Percentiles rank a stretch among this genome's conserved stretches.
Evolutionary conservation across 352 stramenopile species (phyloP).

Genomic region (Globisporangium splendens): DNA sequence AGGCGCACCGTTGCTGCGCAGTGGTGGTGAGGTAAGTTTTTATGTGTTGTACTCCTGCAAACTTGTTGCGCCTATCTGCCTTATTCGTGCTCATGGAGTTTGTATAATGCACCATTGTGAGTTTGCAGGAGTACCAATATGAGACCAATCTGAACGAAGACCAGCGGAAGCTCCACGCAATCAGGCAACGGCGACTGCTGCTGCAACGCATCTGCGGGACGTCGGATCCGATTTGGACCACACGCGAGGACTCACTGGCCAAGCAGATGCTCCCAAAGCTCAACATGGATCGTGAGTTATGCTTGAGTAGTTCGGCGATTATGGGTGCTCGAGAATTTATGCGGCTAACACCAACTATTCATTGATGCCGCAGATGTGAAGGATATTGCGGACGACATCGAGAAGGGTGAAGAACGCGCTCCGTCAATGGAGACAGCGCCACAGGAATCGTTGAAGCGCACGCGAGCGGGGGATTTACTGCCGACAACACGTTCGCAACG

Average conservation of each 20-base stretch:
- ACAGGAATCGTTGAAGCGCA: slow-evolving; percentile 6
- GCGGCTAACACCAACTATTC: neutral
- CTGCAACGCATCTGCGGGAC: slow-evolving; percentile 60
- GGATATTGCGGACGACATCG: slow-evolving; percentile 72
- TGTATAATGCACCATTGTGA: neutral
- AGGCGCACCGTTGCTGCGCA: slow-evolving; percentile 64
- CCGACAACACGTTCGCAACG: neutral
- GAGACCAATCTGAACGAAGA: slow-evolving; percentile 49
- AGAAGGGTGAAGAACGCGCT: slow-evolving; percentile 29
- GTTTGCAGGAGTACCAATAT: slow-evolving; percentile 70
- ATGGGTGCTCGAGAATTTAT: neutral
- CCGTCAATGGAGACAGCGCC: neutral
- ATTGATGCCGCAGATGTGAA: slow-evolving; percentile 43
- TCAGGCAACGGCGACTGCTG: slow-evolving; percentile 65
- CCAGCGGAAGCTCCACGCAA: slow-evolving; percentile 42
- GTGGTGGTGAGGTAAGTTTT: slow-evolving; percentile 59
- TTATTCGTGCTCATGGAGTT: too few species aligned
- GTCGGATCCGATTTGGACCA: slow-evolving; percentile 52
- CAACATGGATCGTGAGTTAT: slow-evolving; percentile 52
- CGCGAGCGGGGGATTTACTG: slow-evolving; percentile 32
- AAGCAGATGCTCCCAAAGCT: slow-evolving; percentile 63
- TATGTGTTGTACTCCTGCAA: neutral
- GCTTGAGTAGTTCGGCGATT: neutral
- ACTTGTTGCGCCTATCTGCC: too few species aligned
- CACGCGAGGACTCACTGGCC: slow-evolving; percentile 52